Percentiles rank a stretch among this genome's conserved stretches.
phyloP scores from a whole-genome alignment of 2,329 filamentous ascomycete genomes.

The Fusarium sp. region DNA sequence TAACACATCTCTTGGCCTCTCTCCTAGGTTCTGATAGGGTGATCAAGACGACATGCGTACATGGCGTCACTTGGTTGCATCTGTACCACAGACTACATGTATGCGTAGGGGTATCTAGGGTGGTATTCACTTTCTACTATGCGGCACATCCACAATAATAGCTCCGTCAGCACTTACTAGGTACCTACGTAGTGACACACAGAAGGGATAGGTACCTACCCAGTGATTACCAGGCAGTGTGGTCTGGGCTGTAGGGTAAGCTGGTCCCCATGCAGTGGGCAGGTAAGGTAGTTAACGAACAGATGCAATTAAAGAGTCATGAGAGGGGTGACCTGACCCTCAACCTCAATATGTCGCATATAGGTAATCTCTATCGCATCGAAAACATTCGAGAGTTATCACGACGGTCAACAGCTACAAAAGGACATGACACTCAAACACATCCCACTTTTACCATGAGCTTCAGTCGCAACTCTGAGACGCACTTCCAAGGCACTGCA shows the following conservation, averaged over 20 bases:
- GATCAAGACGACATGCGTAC: slow-evolving; percentile 15
- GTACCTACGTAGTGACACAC: background rate
- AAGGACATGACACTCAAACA: background rate
- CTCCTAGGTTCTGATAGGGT: slow-evolving; percentile 18
- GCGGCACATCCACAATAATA: slow-evolving; percentile 30
- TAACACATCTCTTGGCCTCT: slow-evolving; percentile 8
- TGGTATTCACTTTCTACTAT: slow-evolving; percentile 1
- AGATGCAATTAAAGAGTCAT: slow-evolving; percentile 46
- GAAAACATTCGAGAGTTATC: slow-evolving; percentile 14
- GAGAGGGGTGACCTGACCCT: slow-evolving; percentile 5
- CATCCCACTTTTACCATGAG: slow-evolving; percentile 20
- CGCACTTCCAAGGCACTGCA: slow-evolving; percentile 27
- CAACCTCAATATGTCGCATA: background rate
- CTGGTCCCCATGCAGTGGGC: slow-evolving; percentile 17
- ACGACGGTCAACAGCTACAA: slow-evolving; percentile 7
- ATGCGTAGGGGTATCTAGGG: slow-evolving; percentile 7
- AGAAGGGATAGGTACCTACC: background rate
- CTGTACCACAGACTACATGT: slow-evolving; percentile 1
- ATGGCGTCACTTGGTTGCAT: slow-evolving; percentile 38
- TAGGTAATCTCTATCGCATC: slow-evolving; percentile 9
- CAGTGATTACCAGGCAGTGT: background rate
- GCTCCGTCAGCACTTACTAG: slow-evolving; percentile 15
- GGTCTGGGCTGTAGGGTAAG: slow-evolving; percentile 32
- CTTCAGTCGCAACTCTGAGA: slow-evolving; percentile 22
- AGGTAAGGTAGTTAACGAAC: slow-evolving; percentile 30